Evolutionary conservation across 1,284 basidiomycete species (phyloP), one percentile per base, ranked within the genome.

Genomic region (Rhodotorula sp.): DNA sequence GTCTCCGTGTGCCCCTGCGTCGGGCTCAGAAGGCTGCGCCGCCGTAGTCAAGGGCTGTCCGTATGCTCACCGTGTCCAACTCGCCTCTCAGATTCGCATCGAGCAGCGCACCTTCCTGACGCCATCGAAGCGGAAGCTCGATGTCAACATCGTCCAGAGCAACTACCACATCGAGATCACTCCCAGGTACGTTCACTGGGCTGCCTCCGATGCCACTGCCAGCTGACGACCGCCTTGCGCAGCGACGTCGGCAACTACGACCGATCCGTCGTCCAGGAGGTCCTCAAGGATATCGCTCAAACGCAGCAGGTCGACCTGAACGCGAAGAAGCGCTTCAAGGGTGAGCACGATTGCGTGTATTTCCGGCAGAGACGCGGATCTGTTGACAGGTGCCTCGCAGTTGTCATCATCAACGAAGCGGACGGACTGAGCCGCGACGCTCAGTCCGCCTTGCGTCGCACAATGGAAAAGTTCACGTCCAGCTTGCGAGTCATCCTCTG

Each of bases 391-490:
- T 20, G 30, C 8, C n/a, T 20, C 34, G 7, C 76, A 96, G 95
- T 95, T n/a, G 95, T 99, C 56, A 87, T 99, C 68, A 98, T 99
- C 80, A 97, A 99, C 78, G 95, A 98, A 81, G 96, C 95, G 0
- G 95, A 99, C 80, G 88, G 91, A 0, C 85, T 99, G 57, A 89
- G 92, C 20, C 88, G 94, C 73, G 95, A 99, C 82, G 95, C 95
- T 0, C 95, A 99, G 83, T 94, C 95, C 1, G 95, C 95, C 8
- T 85, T 99, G 54, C 89, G 96, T 77, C 86, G 96, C 68, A 99
- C 95, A 4, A 99, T 99, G 95, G 95, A 99, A 78, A 95, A 98
- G 81, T 99, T 97, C 84, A 98, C 97, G 91, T 88, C 88, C 59
- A 99, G 98, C 80, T 86, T 99, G 86, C 88, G 96, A 57, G 88